Evolutionary conservation across 306 rosid species (phyloP), one percentile per base, ranked within the genome.

Genomic region (Vachellia collinsii): DNA sequence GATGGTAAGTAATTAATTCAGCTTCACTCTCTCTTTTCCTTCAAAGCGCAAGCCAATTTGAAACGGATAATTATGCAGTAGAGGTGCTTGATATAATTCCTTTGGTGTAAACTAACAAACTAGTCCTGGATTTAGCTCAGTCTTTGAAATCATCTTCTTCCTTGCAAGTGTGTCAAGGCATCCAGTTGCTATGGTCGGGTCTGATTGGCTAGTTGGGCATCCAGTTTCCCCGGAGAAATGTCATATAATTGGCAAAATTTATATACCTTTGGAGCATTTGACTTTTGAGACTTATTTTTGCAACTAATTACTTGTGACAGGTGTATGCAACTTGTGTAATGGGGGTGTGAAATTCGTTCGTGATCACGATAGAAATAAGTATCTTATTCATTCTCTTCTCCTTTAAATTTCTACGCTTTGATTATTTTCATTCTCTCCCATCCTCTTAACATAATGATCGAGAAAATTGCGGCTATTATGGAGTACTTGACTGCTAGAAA

Each of bases 261-360:
- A 8, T 12, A 56, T 56, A 22, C 8, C 63, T 59, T 22, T 23
- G 16, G 66, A 23, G 38, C 17, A 22, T 22, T 61, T 61, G 37
- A 61, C 22, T 11, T 4, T 11, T 22, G 36, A 25, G 3, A 9
- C 14, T 59, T 23, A 59, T 13, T 29, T 34, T 29, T 34, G 12
- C n/a, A n/a, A 29, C 41, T 62, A 13, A 36, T 38, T 62, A 39
- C 51, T 46, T 80, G 41, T 79, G 59, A 56, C 77, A 87, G 99
- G 97, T 77, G 97, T 93, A 43, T 95, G 97, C 88, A 95, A 95
- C 81, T 85, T 95, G 81, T 95, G 99, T 77, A 93, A 95, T 72
- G 99, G 99, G 47, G 98, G 99, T 70, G 99, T 93, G 0, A 93
- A 87, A 83, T 90, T 94, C 76, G 97, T 94, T 34, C 95, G 97